phyloP scores from a whole-genome alignment of 208 protist species.

The Trypanosoma caninum region DNA sequence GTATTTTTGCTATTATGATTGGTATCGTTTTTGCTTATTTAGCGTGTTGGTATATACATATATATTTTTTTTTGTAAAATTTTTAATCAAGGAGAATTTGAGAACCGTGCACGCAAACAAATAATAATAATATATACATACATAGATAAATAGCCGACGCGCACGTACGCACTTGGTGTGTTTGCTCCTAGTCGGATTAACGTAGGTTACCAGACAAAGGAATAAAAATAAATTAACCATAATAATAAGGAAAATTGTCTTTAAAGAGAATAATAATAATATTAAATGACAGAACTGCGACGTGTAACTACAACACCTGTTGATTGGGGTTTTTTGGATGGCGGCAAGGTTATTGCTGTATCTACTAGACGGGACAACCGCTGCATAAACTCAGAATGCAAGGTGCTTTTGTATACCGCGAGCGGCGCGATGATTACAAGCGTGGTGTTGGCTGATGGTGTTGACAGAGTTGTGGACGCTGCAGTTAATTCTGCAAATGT shows the following conservation, averaged over 20 bases:
- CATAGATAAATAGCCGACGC: not conserved
- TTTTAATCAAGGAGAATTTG: too few relatives aligned
- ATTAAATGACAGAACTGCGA: conserved; percentile 21
- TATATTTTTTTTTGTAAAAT: too few relatives aligned
- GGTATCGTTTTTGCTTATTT: too few relatives aligned
- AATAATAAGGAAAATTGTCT: not conserved
- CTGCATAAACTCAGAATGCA: not conserved
- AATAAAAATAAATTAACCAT: conserved; percentile 17
- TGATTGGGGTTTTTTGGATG: conserved; percentile 21
- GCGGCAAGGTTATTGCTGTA: conserved; percentile 15
- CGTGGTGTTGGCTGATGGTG: conserved; percentile 26
- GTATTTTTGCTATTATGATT: not conserved
- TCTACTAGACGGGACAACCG: not conserved
- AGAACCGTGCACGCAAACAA: too few relatives aligned
- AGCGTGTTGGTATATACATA: too few relatives aligned
- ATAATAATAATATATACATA: not conserved
- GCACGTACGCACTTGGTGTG: conserved; percentile 1
- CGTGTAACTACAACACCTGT: conserved; percentile 22
- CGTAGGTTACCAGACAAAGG: too few relatives aligned
- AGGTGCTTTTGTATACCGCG: conserved; percentile 41
- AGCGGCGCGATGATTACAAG: conserved; percentile 48
- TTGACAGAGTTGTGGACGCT: not conserved
- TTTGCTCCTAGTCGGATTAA: too few relatives aligned
- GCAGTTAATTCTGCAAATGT: conserved; percentile 14
- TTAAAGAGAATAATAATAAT: not conserved